These are phyloP conservation scores for Trapa bicornis DNA, from an alignment of 345 rosid genomes.

Conservation along the genomic window DNA sequence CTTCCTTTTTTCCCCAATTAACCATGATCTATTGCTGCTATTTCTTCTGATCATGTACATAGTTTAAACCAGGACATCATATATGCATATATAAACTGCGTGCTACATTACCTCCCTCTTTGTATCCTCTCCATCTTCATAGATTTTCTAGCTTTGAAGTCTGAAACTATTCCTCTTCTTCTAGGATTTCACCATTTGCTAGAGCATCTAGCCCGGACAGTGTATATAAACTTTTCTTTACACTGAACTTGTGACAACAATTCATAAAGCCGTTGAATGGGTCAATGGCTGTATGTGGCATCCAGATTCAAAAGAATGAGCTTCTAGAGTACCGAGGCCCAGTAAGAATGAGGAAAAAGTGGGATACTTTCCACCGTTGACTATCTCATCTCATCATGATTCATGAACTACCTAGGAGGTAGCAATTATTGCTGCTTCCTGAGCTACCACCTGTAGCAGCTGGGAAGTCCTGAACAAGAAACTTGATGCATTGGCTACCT, in stretches of 20 bases:
- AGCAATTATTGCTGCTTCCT: conserved; percentile 37
- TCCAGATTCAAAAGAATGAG: too few relatives aligned
- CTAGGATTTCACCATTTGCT: too few relatives aligned
- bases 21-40: too few relatives aligned
- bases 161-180: too few relatives aligned
- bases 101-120: too few relatives aligned
- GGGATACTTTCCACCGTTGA: background rate
- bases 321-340: background rate
- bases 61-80: too few relatives aligned
- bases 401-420: conserved; percentile 25
- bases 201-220: background rate
- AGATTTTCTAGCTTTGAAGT: too few relatives aligned
- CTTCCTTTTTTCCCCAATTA: too few relatives aligned
- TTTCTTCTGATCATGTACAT: too few relatives aligned
- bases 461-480: conserved; percentile 48
- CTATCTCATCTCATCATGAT: background rate
- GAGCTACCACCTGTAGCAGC: conserved; percentile 52
- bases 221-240: background rate
- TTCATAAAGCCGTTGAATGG: background rate
- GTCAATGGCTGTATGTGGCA: too few relatives aligned
- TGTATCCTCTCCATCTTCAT: too few relatives aligned
- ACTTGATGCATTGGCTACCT: conserved; percentile 50
- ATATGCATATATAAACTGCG: too few relatives aligned
- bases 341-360: background rate
- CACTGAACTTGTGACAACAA: background rate